Evolutionary conservation across 2,329 filamentous ascomycete genomes (phyloP).

Genomic region (Apiospora koreana): DNA sequence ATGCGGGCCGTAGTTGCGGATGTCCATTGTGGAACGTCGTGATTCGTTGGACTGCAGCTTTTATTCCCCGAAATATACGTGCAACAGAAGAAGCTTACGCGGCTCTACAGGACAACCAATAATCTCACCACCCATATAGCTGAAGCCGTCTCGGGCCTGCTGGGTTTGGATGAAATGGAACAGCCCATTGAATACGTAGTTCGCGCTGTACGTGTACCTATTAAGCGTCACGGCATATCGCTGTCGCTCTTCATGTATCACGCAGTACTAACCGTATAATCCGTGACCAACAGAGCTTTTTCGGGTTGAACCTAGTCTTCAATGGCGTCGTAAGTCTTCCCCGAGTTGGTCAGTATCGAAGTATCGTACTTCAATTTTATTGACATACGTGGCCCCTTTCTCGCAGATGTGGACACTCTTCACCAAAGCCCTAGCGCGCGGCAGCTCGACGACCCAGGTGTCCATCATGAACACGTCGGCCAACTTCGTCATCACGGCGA

Average conservation of each 20-base stretch:
- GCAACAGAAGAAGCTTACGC: not conserved
- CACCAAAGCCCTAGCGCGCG: constrained; percentile 73
- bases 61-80: not conserved
- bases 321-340: constrained; percentile 62
- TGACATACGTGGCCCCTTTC: no score
- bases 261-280: not conserved
- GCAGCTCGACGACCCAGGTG: constrained; percentile 76
- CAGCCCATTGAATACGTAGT: constrained; percentile 48
- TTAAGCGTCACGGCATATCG: not conserved
- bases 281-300: constrained; percentile 59
- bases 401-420: constrained; percentile 78
- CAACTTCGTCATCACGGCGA: constrained; percentile 78
- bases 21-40: not conserved
- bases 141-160: constrained; percentile 40
- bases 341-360: no score
- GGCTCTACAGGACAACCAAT: constrained; percentile 51
- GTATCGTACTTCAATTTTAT: no score
- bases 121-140: constrained; percentile 53
- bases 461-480: constrained; percentile 80
- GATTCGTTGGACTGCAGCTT: not conserved
- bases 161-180: constrained; percentile 45
- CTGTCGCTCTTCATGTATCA: not conserved
- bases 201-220: constrained; percentile 45
- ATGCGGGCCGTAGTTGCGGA: not conserved
- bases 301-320: constrained; percentile 72